These are phyloP conservation scores for Tricholoma flavovirens DNA, from an alignment of 768 basidiomycete genomes.

Conservation along the genomic window DNA sequence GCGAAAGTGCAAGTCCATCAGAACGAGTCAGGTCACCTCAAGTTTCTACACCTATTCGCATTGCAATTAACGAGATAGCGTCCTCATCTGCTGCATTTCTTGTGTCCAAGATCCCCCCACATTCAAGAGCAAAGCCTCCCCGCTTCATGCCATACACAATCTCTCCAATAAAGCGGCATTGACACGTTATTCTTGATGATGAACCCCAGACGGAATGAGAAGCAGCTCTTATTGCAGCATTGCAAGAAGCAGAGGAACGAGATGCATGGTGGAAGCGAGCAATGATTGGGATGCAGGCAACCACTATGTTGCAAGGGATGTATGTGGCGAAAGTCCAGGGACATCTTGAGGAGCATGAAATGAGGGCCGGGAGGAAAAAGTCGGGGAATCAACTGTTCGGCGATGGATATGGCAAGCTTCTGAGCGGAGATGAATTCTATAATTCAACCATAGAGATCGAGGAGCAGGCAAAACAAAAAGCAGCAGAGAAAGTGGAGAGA, in stretches of 20 bases:
- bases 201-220: background rate
- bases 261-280: background rate
- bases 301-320: too few species aligned
- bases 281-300: background rate
- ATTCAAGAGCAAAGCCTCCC: background rate
- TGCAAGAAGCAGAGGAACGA: too few species aligned
- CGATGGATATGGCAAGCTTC: too few species aligned
- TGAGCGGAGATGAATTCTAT: too few species aligned
- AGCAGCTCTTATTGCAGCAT: background rate
- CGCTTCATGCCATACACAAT: background rate
- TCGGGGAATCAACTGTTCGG: too few species aligned
- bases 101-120: background rate
- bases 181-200: background rate
- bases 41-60: slow-evolving; percentile 1
- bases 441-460: too few species aligned
- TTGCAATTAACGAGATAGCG: background rate
- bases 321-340: too few species aligned
- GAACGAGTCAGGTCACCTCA: background rate
- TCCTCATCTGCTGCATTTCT: slow-evolving; percentile 4
- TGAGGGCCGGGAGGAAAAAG: too few species aligned
- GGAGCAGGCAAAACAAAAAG: too few species aligned
- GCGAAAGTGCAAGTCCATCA: background rate
- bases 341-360: too few species aligned
- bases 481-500: slow-evolving; percentile 9
- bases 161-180: background rate